Percentiles rank a stretch among this genome's conserved stretches.
Conservation (phyloP, 2,329 filamentous ascomycete genomes). For the Phoma herbarum region DNA sequence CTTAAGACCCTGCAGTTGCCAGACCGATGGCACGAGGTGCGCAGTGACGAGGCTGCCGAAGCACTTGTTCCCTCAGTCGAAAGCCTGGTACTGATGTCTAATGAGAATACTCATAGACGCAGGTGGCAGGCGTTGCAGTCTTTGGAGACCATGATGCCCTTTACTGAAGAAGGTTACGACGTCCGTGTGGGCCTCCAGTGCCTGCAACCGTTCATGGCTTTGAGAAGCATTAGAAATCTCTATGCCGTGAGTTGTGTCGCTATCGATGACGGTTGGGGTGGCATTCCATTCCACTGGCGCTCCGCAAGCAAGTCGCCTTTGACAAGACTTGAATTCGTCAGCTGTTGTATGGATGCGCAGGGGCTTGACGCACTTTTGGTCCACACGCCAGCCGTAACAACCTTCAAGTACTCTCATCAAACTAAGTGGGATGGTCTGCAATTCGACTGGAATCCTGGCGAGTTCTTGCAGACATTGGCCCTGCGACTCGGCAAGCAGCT, state of each 20-base stretch:
- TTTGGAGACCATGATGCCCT: constrained; percentile 43
- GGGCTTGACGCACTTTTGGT: constrained; percentile 36
- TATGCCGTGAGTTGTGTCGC: constrained; percentile 45
- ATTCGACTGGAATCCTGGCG: constrained; percentile 47
- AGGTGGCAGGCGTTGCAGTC: constrained; percentile 30
- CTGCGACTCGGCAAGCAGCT: constrained; percentile 36
- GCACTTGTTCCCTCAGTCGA: constrained; percentile 31
- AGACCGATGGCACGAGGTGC: constrained; percentile 40
- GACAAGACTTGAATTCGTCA: constrained; percentile 42
- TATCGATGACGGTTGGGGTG: constrained; percentile 43
- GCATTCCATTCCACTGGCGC: constrained; percentile 42
- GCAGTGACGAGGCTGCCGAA: constrained; percentile 27
- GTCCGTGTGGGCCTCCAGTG: constrained; percentile 39
- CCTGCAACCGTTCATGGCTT: constrained; percentile 40
- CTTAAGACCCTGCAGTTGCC: constrained; percentile 40
- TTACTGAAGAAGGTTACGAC: constrained; percentile 43
- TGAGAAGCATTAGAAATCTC: constrained; percentile 38
- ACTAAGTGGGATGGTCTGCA: constrained; percentile 45
- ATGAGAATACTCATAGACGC: constrained; percentile 13
- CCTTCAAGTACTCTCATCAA: constrained; percentile 48
- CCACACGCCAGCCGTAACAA: constrained; percentile 36
- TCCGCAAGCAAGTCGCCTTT: constrained; percentile 33
- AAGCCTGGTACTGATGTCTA: constrained; percentile 29
- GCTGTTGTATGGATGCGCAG: constrained; percentile 44
- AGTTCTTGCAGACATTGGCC: constrained; percentile 39